Percentiles rank a stretch among this genome's conserved stretches.
These are phyloP conservation scores for Penicillium sp. DNA, from an alignment of 2,329 filamentous ascomycete species.

Conservation along the genomic window DNA sequence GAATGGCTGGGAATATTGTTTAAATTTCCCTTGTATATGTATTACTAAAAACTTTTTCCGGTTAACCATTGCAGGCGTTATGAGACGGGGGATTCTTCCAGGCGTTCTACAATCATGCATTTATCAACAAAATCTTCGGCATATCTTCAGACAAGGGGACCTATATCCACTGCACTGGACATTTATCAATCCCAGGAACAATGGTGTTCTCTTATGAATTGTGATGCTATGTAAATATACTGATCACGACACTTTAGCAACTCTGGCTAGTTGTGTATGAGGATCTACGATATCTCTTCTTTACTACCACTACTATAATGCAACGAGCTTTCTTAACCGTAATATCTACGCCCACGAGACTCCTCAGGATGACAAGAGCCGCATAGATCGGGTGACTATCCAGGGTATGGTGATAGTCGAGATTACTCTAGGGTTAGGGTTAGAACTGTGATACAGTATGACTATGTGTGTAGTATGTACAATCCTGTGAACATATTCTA, in stretches of 20 bases:
- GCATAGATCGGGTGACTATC: slow-evolving; percentile 38
- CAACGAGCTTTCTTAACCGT: neutral
- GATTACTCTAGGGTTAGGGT: no score
- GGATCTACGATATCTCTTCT: slow-evolving; percentile 3
- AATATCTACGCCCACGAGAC: slow-evolving; percentile 46
- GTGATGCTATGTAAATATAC: neutral
- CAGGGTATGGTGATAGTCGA: no score
- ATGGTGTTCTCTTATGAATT: neutral
- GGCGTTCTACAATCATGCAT: neutral
- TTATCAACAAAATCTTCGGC: neutral
- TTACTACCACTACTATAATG: neutral
- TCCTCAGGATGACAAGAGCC: slow-evolving; percentile 51
- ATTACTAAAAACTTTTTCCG: neutral
- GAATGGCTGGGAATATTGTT: slow-evolving; percentile 78
- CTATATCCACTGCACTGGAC: neutral
- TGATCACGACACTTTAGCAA: neutral
- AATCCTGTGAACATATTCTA: no score
- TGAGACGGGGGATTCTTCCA: neutral
- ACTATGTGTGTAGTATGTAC: no score
- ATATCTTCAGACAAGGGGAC: neutral
- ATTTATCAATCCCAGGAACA: neutral
- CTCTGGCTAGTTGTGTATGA: neutral
- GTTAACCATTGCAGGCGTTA: slow-evolving; percentile 12
- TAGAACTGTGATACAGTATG: no score
- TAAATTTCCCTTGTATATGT: slow-evolving; percentile 31